Conservation (phyloP, 2,329 filamentous ascomycete genomes). For the Alternaria gaisen region DNA sequence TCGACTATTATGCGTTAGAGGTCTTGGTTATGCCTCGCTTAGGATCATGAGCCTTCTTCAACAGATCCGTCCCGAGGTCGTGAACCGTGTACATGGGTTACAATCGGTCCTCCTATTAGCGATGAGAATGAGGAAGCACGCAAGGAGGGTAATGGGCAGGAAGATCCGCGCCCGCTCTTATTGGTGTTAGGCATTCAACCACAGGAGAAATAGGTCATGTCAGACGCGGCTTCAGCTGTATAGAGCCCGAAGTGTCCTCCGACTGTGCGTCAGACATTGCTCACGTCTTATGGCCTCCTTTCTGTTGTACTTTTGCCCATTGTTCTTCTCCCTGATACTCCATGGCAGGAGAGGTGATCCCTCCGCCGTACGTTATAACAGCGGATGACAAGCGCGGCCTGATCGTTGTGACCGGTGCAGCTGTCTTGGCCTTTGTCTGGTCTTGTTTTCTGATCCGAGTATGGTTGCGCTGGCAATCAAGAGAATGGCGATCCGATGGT, state of each 20-base stretch:
- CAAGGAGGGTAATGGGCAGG: background rate
- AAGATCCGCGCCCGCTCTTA: conserved; percentile 4
- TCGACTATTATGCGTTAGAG: conserved; percentile 8
- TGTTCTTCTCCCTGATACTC: conserved; percentile 6
- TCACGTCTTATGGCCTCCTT: conserved; percentile 6
- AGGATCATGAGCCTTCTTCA: conserved; percentile 3
- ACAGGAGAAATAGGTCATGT: conserved; percentile 1
- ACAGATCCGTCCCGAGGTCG: background rate
- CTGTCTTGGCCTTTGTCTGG: conserved; percentile 42
- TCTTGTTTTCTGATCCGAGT: conserved; percentile 42
- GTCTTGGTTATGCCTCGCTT: conserved; percentile 1
- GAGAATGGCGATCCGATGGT: conserved; percentile 46
- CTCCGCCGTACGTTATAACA: conserved; percentile 43
- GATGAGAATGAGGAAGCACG: background rate
- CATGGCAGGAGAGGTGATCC: conserved; percentile 35
- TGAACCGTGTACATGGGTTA: background rate
- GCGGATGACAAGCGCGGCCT: conserved; percentile 45
- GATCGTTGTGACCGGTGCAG: conserved; percentile 41
- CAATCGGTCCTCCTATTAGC: conserved; percentile 3
- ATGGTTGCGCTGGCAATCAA: conserved; percentile 38
- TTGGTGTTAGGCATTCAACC: background rate
- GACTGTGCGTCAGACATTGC: background rate
- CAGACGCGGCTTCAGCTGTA: conserved; percentile 5
- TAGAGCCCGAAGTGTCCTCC: background rate
- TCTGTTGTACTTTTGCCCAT: conserved; percentile 1